Base-by-base conservation (phyloP, 2,329 filamentous ascomycete species). In the Colletotrichum siamense region DNA sequence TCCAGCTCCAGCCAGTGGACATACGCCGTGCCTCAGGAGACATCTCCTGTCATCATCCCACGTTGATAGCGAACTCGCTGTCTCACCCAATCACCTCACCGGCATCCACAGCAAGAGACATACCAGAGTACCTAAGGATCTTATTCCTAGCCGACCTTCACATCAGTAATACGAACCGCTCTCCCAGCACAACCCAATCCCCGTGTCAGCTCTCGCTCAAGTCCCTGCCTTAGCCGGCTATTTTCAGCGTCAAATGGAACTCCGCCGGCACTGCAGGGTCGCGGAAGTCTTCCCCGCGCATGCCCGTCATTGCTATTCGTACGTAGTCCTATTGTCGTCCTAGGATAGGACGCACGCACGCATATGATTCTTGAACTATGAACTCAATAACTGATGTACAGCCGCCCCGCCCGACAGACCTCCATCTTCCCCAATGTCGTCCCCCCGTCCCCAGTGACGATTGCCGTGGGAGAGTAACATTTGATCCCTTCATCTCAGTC, bases 81-180 rank as follows among this genome's bases (percentile, higher is more conserved):
- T 28, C 62, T 36, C 28, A 24, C n/a, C 73, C 69, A 76, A 64
- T 73, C 64, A 64, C 10, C 24, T 39, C 18, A 26, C 26, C 30
- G 26, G 55, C 63, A 13, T 55, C 30, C 55, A 15, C 39, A 24
- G 36, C 5, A n/a, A 61, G 32, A 39, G 64, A 24, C n/a, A 49
- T n/a, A 12, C 18, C 39, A 49, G 24, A 32, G 57, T 59, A 8
- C 16, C 16, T 39, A 34, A 44, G 61, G 62, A 71, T 75, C 22
- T 15, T 61, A 61, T 62, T 75, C 39, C 39, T 12, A 49, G 39
- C 39, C 18, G 39, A 49, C 69, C 73, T 76, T 73, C 73, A 39
- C 64, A 28, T 34, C 26, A 24, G 22, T 15, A 69, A 76, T 73
- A 76, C 73, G 73, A 76, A 76, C 55, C 39, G 18, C 39, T n/a